Evolutionary conservation across 345 rosid genomes (phyloP), one percentile per base, ranked within the genome.

Genomic region (Laguncularia racemosa): DNA sequence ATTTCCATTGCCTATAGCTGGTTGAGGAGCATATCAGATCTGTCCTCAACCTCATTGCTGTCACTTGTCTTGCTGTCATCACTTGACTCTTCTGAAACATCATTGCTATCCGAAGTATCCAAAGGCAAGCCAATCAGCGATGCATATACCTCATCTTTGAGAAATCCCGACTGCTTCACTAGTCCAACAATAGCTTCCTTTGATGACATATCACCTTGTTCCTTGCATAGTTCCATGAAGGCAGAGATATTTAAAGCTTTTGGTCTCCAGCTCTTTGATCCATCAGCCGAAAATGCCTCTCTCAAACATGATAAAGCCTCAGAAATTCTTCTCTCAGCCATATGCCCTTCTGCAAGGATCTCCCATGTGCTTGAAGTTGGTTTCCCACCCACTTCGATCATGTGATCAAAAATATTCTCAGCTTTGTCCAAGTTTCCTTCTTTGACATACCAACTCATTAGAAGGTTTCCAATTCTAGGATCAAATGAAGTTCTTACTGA

Each of bases 301-400:
- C 72, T 78, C 53, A 74, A 73, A 80, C 86, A 79, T 57, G 82
- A 68, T 68, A 84, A 63, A 57, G 92, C 84, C 59, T 84, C 84
- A 8, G 73, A 10, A 49, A 78, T 67, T 56, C 78, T 81, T 68
- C 54, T 71, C 69, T 78, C 83, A 28, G 54, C 62, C 6, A 78
- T 71, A 61, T 77, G 88, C 33, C 95, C 89, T 64, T 89, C 88
- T 11, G 89, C 91, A 12, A 93, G 91, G 67, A 73, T 77, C 76
- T 93, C 99, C 99, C 97, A 89, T 40, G 96, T 74, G 49, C 62
- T 76, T 45, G 96, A 60, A 59, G 76, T 87, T 0, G 97, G 96
- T 70, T 69, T 86, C 65, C 95, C 97, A 67, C 97, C 95, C 62
- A 33, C 67, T 65, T 86, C 88, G 49, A 68, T 49, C 78, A 93